These are phyloP conservation scores for Magnolia sinica DNA, from an alignment of 164 flowering plant genomes.

Conservation along the genomic window DNA sequence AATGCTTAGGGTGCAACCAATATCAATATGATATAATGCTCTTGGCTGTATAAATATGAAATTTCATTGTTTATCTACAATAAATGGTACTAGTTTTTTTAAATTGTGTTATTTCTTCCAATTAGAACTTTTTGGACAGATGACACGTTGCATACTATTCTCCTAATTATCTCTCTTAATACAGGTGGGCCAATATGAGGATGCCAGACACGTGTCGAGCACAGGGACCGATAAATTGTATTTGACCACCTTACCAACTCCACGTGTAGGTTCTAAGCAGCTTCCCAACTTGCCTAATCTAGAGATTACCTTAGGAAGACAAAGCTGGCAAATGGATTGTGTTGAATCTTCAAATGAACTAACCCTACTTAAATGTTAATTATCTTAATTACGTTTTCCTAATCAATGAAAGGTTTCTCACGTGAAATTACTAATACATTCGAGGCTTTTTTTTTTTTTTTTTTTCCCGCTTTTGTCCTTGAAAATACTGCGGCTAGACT, in stretches of 20 bases:
- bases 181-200: slow-evolving; percentile 27
- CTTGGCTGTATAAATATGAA: too few species aligned
- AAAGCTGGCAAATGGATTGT: slow-evolving; percentile 55
- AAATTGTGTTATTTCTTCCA: too few species aligned
- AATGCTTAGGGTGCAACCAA: too few species aligned
- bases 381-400: not conserved
- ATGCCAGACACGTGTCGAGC: slow-evolving; percentile 15
- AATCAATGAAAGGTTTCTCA: not conserved
- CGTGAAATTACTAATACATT: too few species aligned
- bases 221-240: slow-evolving; percentile 22
- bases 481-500: not conserved
- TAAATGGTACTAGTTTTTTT: too few species aligned
- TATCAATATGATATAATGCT: too few species aligned
- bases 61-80: too few species aligned
- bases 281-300: slow-evolving; percentile 39
- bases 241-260: slow-evolving; percentile 27
- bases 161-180: not conserved
- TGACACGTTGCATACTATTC: not conserved
- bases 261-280: slow-evolving; percentile 15
- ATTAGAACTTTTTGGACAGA: too few species aligned
- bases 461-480: not conserved
- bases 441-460: not conserved
- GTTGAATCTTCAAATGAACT: slow-evolving; percentile 38
- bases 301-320: slow-evolving; percentile 78
- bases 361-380: slow-evolving; percentile 56